These are phyloP conservation scores for Linaria vulgaris DNA, from an alignment of 257 asterid species.

Conservation along the genomic window DNA sequence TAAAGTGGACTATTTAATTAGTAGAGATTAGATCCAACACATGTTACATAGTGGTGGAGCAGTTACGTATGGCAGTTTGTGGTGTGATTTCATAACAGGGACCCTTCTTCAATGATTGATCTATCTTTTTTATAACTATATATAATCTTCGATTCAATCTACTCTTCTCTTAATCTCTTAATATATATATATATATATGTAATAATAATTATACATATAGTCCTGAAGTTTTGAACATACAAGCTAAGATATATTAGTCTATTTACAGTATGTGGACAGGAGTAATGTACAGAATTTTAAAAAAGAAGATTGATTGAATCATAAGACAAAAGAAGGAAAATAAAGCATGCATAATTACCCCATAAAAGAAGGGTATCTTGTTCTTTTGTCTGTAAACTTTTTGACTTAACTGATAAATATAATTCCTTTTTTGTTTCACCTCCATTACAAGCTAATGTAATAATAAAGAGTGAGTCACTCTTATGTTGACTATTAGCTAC, in stretches of 20 bases:
- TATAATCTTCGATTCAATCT: constrained; percentile 42
- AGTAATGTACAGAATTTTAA: background rate
- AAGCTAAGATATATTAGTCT: too few relatives aligned
- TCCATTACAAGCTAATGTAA: background rate
- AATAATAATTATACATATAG: too few relatives aligned
- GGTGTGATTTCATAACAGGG: constrained; percentile 15
- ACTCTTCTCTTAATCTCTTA: constrained; percentile 35
- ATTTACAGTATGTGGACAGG: too few relatives aligned
- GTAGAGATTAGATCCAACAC: background rate
- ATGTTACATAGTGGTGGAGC: background rate
- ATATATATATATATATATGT: too few relatives aligned
- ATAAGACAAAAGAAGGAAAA: constrained; percentile 11
- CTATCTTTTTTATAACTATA: constrained; percentile 23
- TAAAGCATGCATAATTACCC: constrained; percentile 25
- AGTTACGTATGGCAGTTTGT: constrained; percentile 8
- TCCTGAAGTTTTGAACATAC: too few relatives aligned
- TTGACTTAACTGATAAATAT: background rate
- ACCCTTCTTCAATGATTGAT: constrained; percentile 35
- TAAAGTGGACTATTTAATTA: background rate
- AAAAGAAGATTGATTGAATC: too few relatives aligned
- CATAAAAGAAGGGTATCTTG: constrained; percentile 30
- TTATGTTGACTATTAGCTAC: constrained; percentile 3
- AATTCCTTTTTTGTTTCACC: too few relatives aligned
- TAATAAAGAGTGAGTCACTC: too few relatives aligned
- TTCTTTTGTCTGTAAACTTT: constrained; percentile 25